Conservation (phyloP, 2,329 filamentous ascomycete genomes). For the Verticillium tricorpus region DNA sequence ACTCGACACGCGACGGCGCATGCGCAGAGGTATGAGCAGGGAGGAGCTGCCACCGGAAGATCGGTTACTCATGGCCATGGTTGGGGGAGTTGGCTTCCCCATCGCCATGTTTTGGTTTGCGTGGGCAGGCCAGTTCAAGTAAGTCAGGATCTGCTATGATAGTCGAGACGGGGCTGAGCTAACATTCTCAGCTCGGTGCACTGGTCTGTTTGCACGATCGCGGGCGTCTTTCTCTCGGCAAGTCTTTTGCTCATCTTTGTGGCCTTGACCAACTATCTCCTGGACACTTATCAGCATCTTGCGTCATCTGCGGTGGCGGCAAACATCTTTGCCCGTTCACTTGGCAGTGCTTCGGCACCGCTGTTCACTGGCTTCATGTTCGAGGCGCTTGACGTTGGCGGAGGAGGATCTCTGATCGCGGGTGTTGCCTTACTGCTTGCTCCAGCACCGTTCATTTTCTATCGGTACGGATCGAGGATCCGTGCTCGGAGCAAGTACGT, state of each 20-base stretch:
- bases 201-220: constrained; percentile 46
- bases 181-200: constrained; percentile 41
- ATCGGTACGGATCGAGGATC: constrained; percentile 42
- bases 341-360: constrained; percentile 56
- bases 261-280: constrained; percentile 47
- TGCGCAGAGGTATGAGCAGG: constrained; percentile 32
- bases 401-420: constrained; percentile 46
- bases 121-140: constrained; percentile 49
- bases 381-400: constrained; percentile 54
- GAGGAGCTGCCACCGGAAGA: constrained; percentile 35
- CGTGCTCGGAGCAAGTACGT: constrained; percentile 33
- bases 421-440: constrained; percentile 40
- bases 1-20: constrained; percentile 30
- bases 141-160: constrained; percentile 19
- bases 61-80: constrained; percentile 55
- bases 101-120: constrained; percentile 59
- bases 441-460: constrained; percentile 54
- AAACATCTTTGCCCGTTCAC: constrained; percentile 53
- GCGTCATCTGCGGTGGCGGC: constrained; percentile 63
- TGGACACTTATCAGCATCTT: constrained; percentile 50
- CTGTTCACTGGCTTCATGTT: constrained; percentile 59
- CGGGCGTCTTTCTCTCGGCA: constrained; percentile 27
- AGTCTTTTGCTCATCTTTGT: constrained; percentile 43
- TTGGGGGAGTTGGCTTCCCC: constrained; percentile 47
- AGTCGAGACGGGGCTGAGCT: neutral